phyloP scores from a whole-genome alignment of 768 basidiomycete species.

The Suillus subalutaceus region DNA sequence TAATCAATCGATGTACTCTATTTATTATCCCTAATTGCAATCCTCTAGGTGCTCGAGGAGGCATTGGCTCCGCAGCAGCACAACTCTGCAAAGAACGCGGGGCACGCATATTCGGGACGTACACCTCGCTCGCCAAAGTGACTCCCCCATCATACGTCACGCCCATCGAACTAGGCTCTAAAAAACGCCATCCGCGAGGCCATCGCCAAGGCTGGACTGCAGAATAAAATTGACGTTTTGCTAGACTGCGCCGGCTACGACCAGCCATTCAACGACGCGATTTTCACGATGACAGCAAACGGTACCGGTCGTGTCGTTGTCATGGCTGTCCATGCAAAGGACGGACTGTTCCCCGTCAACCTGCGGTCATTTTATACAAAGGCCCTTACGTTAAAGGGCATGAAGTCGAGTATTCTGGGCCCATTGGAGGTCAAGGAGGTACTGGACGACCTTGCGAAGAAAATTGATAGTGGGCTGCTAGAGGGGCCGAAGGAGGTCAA shows the following conservation, averaged over 20 bases:
- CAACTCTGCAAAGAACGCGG: conserved; percentile 35
- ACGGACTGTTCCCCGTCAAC: conserved; percentile 32
- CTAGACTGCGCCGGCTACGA: conserved; percentile 39
- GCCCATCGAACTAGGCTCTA: conserved; percentile 35
- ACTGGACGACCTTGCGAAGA: conserved; percentile 28
- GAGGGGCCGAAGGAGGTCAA: conserved; percentile 31
- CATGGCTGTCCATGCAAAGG: conserved; percentile 38
- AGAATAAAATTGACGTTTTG: conserved; percentile 37
- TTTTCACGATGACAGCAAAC: conserved; percentile 34
- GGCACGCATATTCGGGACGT: conserved; percentile 37
- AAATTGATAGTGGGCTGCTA: conserved; percentile 32
- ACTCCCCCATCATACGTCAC: conserved; percentile 30
- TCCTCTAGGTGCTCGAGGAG: conserved; percentile 36
- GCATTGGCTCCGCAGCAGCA: conserved; percentile 37
- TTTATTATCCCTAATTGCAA: not conserved
- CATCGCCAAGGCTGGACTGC: conserved; percentile 25
- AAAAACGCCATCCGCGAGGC: conserved; percentile 34
- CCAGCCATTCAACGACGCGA: conserved; percentile 35
- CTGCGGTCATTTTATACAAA: conserved; percentile 34
- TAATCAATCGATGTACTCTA: not conserved
- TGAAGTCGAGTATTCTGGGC: conserved; percentile 30
- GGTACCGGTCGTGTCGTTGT: conserved; percentile 37
- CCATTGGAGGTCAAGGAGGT: conserved; percentile 28
- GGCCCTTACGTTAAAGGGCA: conserved; percentile 32
- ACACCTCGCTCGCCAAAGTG: conserved; percentile 30